Evolutionary conservation across 257 asterid genomes (phyloP), one percentile per base, ranked within the genome.

Genomic region (Rubia yunnanensis): DNA sequence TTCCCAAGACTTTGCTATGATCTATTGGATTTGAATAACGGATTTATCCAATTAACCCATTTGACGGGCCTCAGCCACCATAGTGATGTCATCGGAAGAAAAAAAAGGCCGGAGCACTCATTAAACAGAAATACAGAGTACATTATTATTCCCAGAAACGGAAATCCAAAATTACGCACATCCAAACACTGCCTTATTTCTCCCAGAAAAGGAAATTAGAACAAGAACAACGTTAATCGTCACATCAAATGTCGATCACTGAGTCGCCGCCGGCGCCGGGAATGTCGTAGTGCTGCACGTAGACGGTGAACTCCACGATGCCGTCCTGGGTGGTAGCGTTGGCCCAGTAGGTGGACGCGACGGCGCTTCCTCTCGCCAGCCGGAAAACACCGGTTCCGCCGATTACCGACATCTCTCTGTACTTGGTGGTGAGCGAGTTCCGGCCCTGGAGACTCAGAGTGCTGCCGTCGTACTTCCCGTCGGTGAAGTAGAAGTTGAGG

Each of bases 381-480:
- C 61, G 20, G 61, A 56, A 56, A 24, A 56, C 30, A 0, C 61
- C 61, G 7, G 61, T 22, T 1, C 61, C 61, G 30, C 61, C 61
- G 35, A 56, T 10, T 4, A 56, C 18, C 1, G 61, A 26, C 61
- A 56, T 10, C 10, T 56, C 61, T 8, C 61, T 28, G 36, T 56
- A 56, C 61, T 56, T 56, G 10, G 18, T 31, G 3, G 34, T 31
- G 9, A 56, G 61, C 0, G 61, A 31, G 35, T 56, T 56, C 20
- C 35, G 61, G 13, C 61, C 61, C 20, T 56, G 61, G 1, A 56
- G 17, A 5, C 61, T 56, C 20, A 56, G 36, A 4, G 61, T 56
- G 61, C 61, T 56, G 30, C 61, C 61, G 30, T 56, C 35, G 61
- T 56, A 56, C n/a, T 24, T 56, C 2, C 61, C 61, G 34, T 56